A percentile compares a stretch with the other conserved stretches of the same genome.
Conservation (phyloP, 257 asterid species). For the Voacanga thouarsii region DNA sequence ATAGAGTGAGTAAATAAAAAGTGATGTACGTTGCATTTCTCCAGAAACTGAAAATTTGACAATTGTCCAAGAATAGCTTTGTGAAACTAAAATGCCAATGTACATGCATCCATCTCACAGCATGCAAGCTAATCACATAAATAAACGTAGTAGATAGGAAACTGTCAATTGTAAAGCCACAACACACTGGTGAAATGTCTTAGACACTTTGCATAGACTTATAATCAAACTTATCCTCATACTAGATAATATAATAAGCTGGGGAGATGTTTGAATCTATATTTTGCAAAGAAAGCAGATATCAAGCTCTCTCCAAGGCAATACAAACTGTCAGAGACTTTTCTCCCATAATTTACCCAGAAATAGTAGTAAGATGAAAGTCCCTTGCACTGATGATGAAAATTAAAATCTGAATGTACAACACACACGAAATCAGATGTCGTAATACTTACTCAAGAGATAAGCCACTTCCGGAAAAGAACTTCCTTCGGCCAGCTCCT, state of each 20-base stretch:
- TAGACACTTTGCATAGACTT: background rate
- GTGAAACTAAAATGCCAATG: background rate
- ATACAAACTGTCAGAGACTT: background rate
- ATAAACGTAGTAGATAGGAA: background rate
- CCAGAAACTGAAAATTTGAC: background rate
- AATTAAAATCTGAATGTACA: background rate
- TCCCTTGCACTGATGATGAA: too few species aligned
- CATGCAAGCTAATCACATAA: background rate
- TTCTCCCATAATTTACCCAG: background rate
- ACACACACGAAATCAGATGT: background rate
- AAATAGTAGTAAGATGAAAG: background rate
- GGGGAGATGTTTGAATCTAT: background rate
- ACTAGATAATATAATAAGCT: background rate
- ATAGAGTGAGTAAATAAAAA: background rate
- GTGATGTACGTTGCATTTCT: background rate
- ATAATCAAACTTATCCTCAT: background rate
- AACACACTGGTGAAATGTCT: background rate
- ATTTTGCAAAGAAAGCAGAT: background rate
- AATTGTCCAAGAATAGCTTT: background rate
- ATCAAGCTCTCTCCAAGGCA: background rate
- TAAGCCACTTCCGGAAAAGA: slow-evolving; percentile 91
- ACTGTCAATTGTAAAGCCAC: background rate
- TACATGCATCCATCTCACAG: background rate
- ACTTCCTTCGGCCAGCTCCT: slow-evolving; percentile 93
- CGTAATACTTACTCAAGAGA: slow-evolving; percentile 69